Evolutionary conservation across 163 green algal species (phyloP), one percentile per base, ranked within the genome.

Genomic region (Volvox carteri): DNA sequence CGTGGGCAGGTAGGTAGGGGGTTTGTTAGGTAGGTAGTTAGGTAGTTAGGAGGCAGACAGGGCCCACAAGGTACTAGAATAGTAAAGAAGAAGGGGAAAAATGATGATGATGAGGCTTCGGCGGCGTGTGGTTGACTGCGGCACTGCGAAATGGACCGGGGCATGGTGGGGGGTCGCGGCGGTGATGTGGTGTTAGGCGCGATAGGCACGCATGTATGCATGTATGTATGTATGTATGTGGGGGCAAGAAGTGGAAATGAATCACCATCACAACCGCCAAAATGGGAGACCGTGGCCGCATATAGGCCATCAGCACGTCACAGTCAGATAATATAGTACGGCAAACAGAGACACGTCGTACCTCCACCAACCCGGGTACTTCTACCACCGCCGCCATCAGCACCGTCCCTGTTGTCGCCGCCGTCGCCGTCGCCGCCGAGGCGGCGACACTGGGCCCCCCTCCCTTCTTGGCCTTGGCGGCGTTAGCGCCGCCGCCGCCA

Each of bases 301-400:
- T n/a, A n/a, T n/a, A n/a, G n/a, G n/a, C n/a, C n/a, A n/a, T n/a
- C n/a, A n/a, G n/a, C n/a, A n/a, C n/a, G n/a, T n/a, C n/a, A n/a
- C n/a, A n/a, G n/a, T n/a, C n/a, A n/a, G n/a, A n/a, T n/a, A n/a
- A n/a, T n/a, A n/a, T n/a, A n/a, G n/a, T n/a, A n/a, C 48, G 11
- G 48, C 11, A 58, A 58, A 58, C 11, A 58, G 48, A 58, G 14
- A 58, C 12, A 23, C 12, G 48, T 58, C 75, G 12, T 35, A 84
- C 76, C 76, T 84, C 76, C 42, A 84, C 42, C 50, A 84, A 42
- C 0, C 76, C 76, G 19, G 76, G 76, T 12, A 84, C 76, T 4
- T 70, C 50, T 18, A 84, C 35, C 76, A 37, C 50, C 0, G 50
- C 76, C 50, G 76, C 76, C 50, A 84, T 11, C 35, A 70, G 16